phyloP scores from a whole-genome alignment of 768 basidiomycete genomes.

The Amanita rubescens region DNA sequence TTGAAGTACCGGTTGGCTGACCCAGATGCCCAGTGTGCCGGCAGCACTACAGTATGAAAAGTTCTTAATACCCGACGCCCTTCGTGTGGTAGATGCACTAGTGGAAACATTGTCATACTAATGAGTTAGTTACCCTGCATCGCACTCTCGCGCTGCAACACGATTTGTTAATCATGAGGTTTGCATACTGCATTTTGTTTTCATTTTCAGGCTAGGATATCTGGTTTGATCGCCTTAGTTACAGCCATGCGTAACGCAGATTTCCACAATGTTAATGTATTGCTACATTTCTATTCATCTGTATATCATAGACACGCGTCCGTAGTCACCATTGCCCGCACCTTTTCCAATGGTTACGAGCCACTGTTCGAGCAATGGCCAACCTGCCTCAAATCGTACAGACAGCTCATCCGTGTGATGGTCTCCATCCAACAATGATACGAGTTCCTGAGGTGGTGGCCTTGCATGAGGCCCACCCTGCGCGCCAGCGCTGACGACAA shows the following conservation, averaged over 20 bases:
- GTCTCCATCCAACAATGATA: constrained; percentile 70
- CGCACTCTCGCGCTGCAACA: too few species aligned
- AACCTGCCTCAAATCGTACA: constrained; percentile 73
- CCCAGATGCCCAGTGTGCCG: constrained; percentile 51
- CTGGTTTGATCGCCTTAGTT: background rate
- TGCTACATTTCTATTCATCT: constrained; percentile 62
- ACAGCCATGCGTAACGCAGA: constrained; percentile 53
- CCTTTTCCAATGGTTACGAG: constrained; percentile 53
- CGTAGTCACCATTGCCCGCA: constrained; percentile 59
- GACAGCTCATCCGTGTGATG: constrained; percentile 92
- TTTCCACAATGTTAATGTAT: constrained; percentile 91
- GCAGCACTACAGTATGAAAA: constrained; percentile 83
- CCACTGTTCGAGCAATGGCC: constrained; percentile 77
- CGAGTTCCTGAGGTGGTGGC: constrained; percentile 50
- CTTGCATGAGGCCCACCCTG: constrained; percentile 18
- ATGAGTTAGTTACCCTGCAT: constrained; percentile 7
- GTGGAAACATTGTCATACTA: constrained; percentile 76
- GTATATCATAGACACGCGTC: constrained; percentile 73
- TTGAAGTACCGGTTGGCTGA: constrained; percentile 1
- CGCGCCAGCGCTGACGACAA: constrained; percentile 3
- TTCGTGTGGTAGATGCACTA: constrained; percentile 77
- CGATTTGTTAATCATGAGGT: background rate
- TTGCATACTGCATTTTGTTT: too few species aligned
- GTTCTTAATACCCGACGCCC: constrained; percentile 84
- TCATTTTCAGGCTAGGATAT: too few species aligned